Conservation (phyloP, 1,139 yeast genomes). For the Zygosaccharomyces pseudobailii region DNA sequence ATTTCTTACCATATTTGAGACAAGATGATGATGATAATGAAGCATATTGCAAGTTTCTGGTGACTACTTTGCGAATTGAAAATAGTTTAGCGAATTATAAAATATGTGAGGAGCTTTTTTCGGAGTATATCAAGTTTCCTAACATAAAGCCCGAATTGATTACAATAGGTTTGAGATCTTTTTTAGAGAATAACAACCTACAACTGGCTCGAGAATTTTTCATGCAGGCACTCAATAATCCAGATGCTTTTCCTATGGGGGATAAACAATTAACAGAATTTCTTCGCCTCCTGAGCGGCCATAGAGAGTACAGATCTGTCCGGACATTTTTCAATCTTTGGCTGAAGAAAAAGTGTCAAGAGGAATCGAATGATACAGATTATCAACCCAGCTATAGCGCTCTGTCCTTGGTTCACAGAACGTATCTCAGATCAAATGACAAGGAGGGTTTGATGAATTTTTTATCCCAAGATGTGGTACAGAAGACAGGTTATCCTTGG, state of each 20-base stretch:
- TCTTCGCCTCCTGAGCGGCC: slow-evolving; percentile 16
- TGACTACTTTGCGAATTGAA: slow-evolving; percentile 19
- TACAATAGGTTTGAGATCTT: slow-evolving; percentile 27
- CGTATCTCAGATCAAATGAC: slow-evolving; percentile 12
- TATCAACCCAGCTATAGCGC: slow-evolving; percentile 12
- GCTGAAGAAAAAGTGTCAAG: slow-evolving; percentile 17
- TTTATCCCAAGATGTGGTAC: slow-evolving; percentile 12
- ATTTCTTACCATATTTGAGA: slow-evolving; percentile 6
- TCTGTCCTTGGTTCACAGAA: slow-evolving; percentile 17
- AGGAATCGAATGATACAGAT: background rate
- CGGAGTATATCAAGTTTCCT: slow-evolving; percentile 26
- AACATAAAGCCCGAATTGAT: slow-evolving; percentile 19
- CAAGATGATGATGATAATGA: slow-evolving; percentile 4
- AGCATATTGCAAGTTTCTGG: slow-evolving; percentile 12
- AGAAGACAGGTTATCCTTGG: slow-evolving; percentile 14
- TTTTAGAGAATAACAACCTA: slow-evolving; percentile 26
- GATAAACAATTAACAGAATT: slow-evolving; percentile 17
- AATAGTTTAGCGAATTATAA: slow-evolving; percentile 19
- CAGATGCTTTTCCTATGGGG: slow-evolving; percentile 26
- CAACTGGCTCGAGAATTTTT: slow-evolving; percentile 32
- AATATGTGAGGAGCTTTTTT: slow-evolving; percentile 25
- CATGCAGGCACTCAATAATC: slow-evolving; percentile 27
- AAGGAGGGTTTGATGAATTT: slow-evolving; percentile 12
- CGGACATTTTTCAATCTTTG: slow-evolving; percentile 23
- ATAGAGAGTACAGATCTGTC: slow-evolving; percentile 20